These are phyloP conservation scores for Citrullus mucosospermus DNA, from an alignment of 306 rosid genomes.

Conservation along the genomic window DNA sequence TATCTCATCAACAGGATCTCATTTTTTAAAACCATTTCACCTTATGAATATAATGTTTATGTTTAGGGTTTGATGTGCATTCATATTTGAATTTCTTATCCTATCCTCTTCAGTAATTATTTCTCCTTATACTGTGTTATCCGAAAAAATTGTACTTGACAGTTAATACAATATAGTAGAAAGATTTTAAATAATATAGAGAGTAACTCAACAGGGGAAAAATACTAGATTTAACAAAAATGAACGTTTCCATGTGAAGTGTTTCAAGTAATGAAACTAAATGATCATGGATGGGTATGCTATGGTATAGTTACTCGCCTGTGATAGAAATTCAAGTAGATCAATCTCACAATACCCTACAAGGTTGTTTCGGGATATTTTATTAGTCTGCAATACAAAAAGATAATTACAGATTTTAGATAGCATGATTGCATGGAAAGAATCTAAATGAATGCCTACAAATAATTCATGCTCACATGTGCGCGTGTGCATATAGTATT, in stretches of 20 bases:
- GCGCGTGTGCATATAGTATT: neutral
- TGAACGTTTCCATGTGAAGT: neutral
- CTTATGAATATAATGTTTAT: neutral
- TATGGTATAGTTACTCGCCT: constrained; percentile 34
- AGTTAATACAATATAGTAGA: neutral
- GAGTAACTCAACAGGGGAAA: neutral
- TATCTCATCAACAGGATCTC: neutral
- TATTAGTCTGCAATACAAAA: constrained; percentile 63
- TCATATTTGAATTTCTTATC: neutral
- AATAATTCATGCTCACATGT: neutral
- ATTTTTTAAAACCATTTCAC: neutral
- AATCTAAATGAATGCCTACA: neutral
- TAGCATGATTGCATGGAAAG: neutral
- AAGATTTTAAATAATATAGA: neutral
- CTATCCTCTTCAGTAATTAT: neutral
- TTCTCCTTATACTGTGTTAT: neutral
- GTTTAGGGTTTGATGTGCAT: neutral
- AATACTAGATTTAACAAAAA: neutral
- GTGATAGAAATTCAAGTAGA: constrained; percentile 68
- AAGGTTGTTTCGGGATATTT: constrained; percentile 57
- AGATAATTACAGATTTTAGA: neutral
- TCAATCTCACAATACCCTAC: constrained; percentile 84
- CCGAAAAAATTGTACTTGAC: neutral
- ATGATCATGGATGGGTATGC: neutral
- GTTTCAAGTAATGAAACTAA: neutral